These are phyloP conservation scores for Lomentospora prolificans DNA, from an alignment of 2,329 filamentous ascomycete genomes.

Conservation along the genomic window DNA sequence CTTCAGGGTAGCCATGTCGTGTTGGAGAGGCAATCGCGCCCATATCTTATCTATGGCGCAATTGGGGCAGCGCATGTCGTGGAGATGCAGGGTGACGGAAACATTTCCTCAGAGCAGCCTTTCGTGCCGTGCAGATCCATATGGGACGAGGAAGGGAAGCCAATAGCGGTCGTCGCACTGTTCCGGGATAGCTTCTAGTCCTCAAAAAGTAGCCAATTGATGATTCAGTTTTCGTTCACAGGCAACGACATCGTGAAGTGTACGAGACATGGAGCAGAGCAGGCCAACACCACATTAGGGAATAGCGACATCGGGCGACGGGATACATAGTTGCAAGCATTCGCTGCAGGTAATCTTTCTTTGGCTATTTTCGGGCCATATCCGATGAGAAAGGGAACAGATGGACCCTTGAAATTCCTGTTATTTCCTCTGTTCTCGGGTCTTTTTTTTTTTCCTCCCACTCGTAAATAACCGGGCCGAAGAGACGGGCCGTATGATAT, in stretches of 20 bases:
- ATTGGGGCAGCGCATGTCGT: neutral
- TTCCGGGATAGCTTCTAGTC: constrained; percentile 2
- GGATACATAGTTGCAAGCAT: too few relatives aligned
- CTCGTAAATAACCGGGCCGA: neutral
- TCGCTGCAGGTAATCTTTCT: neutral
- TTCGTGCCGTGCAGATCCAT: constrained; percentile 7
- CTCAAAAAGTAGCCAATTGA: too few relatives aligned
- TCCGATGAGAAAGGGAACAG: neutral
- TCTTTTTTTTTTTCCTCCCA: neutral
- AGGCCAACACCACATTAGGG: too few relatives aligned
- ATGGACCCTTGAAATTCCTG: neutral
- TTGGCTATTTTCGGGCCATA: too few relatives aligned
- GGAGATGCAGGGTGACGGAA: neutral
- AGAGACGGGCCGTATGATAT: neutral
- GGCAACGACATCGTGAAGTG: too few relatives aligned
- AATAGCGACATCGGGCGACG: too few relatives aligned
- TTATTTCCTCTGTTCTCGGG: neutral
- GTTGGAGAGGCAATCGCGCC: neutral
- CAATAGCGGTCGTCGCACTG: constrained; percentile 6
- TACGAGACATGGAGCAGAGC: too few relatives aligned
- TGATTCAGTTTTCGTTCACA: neutral
- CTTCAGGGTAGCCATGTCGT: neutral
- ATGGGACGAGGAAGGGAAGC: constrained; percentile 2
- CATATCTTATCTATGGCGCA: constrained; percentile 7
- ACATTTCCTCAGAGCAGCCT: neutral